Percentiles rank a stretch among this genome's conserved stretches.
Conservation (phyloP, 2,329 filamentous ascomycete genomes). For the Ceratocystis ficicola region DNA sequence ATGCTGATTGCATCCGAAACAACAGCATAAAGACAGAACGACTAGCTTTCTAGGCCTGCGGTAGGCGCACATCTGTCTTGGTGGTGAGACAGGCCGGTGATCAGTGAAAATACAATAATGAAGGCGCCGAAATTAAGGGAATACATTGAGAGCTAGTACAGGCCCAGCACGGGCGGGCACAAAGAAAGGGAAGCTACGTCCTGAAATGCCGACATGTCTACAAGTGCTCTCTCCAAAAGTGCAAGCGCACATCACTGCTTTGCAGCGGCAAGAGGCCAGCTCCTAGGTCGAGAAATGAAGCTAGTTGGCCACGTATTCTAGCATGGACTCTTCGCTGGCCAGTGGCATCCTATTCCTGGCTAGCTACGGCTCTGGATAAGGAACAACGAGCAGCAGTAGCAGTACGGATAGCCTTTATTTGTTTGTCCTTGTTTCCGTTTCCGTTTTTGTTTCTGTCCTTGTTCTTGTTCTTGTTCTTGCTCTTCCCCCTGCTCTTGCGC, state of each 20-base stretch:
- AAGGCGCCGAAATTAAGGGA: not conserved
- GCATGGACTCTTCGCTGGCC: conserved; percentile 5
- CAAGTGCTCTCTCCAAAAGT: not conserved
- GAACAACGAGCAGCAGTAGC: not conserved
- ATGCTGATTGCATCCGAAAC: not conserved
- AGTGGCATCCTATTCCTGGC: conserved; percentile 8
- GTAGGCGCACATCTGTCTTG: not conserved
- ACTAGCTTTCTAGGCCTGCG: not conserved
- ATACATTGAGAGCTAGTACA: not conserved
- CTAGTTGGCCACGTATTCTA: not conserved
- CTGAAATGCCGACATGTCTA: not conserved
- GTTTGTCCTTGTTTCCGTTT: too few species aligned
- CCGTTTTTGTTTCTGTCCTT: too few species aligned
- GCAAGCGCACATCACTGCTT: too few species aligned
- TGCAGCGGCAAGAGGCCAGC: too few species aligned
- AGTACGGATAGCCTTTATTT: too few species aligned
- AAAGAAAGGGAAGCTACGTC: not conserved
- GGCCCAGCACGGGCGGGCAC: not conserved
- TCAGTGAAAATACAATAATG: too few species aligned
- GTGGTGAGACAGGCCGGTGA: not conserved
- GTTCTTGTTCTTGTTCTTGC: not conserved
- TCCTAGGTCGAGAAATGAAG: not conserved
- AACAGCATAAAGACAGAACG: not conserved
- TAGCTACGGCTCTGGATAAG: not conserved
- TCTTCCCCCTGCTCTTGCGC: too few species aligned